These are phyloP conservation scores for Salix exigua DNA, from an alignment of 345 rosid genomes.

Conservation along the genomic window DNA sequence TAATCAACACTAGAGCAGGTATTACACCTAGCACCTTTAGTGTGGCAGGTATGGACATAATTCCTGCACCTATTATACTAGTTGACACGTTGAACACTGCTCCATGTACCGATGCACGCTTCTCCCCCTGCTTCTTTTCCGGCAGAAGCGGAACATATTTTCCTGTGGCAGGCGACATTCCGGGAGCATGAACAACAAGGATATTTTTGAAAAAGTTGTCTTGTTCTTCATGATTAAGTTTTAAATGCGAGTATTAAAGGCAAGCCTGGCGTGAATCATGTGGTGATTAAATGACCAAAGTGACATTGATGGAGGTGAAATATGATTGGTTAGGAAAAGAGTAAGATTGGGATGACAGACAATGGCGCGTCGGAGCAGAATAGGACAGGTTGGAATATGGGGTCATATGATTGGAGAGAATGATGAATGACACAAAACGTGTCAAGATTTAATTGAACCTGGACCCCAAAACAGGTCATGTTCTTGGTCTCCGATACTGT, in stretches of 20 bases:
- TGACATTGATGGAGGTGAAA: not conserved
- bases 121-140: slow-evolving; percentile 20
- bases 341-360: slow-evolving; percentile 4
- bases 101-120: slow-evolving; percentile 52
- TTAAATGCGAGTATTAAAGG: not conserved
- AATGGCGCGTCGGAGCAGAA: not conserved
- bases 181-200: not conserved
- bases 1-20: slow-evolving; percentile 64
- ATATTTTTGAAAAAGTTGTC: slow-evolving; percentile 15
- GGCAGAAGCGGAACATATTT: slow-evolving; percentile 49
- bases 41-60: slow-evolving; percentile 90
- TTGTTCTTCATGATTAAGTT: slow-evolving; percentile 14
- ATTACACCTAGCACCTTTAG: slow-evolving; percentile 69
- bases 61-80: slow-evolving; percentile 80
- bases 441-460: not conserved
- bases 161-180: slow-evolving; percentile 49
- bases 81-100: slow-evolving; percentile 91
- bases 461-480: slow-evolving; percentile 17
- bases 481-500: not conserved
- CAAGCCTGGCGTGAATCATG: not conserved
- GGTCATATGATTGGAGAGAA: not conserved
- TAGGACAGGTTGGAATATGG: slow-evolving; percentile 1
- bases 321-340: not conserved
- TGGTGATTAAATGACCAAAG: slow-evolving; percentile 15
- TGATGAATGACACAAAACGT: not conserved